A percentile compares a stretch with the other conserved stretches of the same genome.
phyloP scores from a whole-genome alignment of 768 basidiomycete species.

The Calvatia gigantea region DNA sequence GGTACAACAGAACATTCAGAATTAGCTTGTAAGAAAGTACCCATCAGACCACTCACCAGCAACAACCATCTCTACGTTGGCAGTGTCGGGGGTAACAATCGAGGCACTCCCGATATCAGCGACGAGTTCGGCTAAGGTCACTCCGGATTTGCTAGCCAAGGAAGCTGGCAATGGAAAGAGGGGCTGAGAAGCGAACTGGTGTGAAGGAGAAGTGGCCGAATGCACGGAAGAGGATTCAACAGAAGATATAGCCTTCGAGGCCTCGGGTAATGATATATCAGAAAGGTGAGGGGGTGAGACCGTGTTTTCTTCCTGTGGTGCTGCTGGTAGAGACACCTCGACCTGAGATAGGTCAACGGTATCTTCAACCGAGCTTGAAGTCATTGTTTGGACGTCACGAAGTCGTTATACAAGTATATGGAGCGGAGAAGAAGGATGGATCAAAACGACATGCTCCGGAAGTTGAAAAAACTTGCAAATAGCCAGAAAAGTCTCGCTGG shows the following conservation, averaged over 20 bases:
- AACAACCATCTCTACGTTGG: slow-evolving; percentile 53
- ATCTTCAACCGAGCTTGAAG: not conserved
- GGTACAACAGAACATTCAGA: not conserved
- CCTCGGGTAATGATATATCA: slow-evolving; percentile 5
- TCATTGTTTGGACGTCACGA: slow-evolving; percentile 8
- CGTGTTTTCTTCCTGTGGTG: not conserved
- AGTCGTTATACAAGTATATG: slow-evolving; percentile 19
- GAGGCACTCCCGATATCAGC: slow-evolving; percentile 28
- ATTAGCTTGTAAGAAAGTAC: not conserved
- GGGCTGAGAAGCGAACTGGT: not conserved
- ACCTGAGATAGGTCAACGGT: not conserved
- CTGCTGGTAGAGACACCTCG: slow-evolving; percentile 5
- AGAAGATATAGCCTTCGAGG: not conserved
- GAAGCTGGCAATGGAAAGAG: slow-evolving; percentile 9
- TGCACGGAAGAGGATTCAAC: not conserved
- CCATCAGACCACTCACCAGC: slow-evolving; percentile 42
- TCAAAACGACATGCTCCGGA: slow-evolving; percentile 30
- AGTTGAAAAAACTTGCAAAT: slow-evolving; percentile 3
- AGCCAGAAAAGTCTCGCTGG: not conserved
- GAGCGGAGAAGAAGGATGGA: slow-evolving; percentile 15
- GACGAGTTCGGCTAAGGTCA: slow-evolving; percentile 43
- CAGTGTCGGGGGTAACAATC: slow-evolving; percentile 46
- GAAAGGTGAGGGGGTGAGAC: not conserved
- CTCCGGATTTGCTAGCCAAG: slow-evolving; percentile 4
- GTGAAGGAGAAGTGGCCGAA: not conserved